A percentile compares a stretch with the other conserved stretches of the same genome.
Evolutionary conservation across 2,329 filamentous ascomycete species (phyloP).

Genomic region (Ophiostoma novo-ulmi): DNA sequence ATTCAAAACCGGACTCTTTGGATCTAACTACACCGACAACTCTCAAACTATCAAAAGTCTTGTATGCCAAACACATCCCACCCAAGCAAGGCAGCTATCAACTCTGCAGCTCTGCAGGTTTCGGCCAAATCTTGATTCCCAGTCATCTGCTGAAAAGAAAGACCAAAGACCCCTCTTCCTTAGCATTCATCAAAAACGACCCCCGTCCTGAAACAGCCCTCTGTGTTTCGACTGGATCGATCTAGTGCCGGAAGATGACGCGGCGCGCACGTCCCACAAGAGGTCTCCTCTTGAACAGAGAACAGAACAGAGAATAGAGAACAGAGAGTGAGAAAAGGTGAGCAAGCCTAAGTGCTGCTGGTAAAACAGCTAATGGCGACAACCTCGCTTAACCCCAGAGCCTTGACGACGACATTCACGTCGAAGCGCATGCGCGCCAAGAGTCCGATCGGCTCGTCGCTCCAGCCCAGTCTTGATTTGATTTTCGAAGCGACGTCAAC

Average conservation of each 20-base stretch:
- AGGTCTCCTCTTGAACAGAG: no score
- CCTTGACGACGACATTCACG: slow-evolving; percentile 32
- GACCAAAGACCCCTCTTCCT: background rate
- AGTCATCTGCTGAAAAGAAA: background rate
- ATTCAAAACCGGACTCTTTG: background rate
- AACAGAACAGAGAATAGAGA: no score
- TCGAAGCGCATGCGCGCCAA: slow-evolving; percentile 40
- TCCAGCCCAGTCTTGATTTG: slow-evolving; percentile 32
- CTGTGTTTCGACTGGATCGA: background rate
- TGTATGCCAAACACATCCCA: background rate
- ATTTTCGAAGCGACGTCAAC: slow-evolving; percentile 25
- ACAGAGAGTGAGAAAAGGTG: background rate
- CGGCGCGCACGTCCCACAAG: background rate
- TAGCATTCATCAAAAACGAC: no score
- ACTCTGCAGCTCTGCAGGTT: slow-evolving; percentile 3
- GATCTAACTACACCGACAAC: background rate
- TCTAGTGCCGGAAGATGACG: background rate
- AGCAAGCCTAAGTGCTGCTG: background rate
- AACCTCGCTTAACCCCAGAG: background rate
- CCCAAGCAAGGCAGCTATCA: background rate
- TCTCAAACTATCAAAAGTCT: background rate
- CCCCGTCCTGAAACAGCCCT: background rate
- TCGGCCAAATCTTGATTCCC: slow-evolving; percentile 6
- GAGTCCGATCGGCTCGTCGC: slow-evolving; percentile 34
- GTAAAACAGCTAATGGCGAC: background rate